Base-by-base conservation (phyloP, 306 rosid genomes). In the Fagus sylvatica region DNA sequence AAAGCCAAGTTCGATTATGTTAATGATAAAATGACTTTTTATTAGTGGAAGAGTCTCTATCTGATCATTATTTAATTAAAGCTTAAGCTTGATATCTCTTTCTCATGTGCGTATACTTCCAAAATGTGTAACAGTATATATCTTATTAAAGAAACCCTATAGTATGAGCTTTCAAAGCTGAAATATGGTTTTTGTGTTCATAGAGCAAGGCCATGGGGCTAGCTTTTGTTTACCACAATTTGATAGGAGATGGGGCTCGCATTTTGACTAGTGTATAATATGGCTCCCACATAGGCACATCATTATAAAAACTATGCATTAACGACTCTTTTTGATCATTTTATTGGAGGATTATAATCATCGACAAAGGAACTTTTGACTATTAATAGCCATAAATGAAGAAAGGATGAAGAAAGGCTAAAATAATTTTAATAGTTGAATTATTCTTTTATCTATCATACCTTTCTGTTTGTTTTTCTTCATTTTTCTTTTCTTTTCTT, bases 21-120 rank as follows among this genome's bases (percentile, higher is more conserved):
- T 64, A 40, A 71, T 72, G 71, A 10, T 8, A 43, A 46, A 59
- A 30, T 64, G 40, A 53, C 68, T 61, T 83, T 60, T 56, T 77
- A 41, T 81, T 71, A 74, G 86, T 80, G 86, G 80, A 60, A 70
- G 71, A 41, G 84, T 82, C 89, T 79, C 79, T 71, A 74, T 79
- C 88, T 81, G 77, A 84, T 84, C 74, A 79, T 84, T 22, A 22
- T 22, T 22, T 71, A 76, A 76, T 74, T 53, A 51, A 76, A 39
- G 53, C 34, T 72, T 37, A 19, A 62, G 61, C 64, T 53, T 28
- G 55, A 51, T 22, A 15, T 10, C 51, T 43, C 22, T 17, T 33
- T 70, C 6, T 3, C 78, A 59, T 49, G 61, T 64, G 4, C 65
- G 13, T 69, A 17, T 72, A 74, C 37, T 43, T 70, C 40, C 46